Conservation (phyloP, 345 rosid species). For the Reutealis trisperma region DNA sequence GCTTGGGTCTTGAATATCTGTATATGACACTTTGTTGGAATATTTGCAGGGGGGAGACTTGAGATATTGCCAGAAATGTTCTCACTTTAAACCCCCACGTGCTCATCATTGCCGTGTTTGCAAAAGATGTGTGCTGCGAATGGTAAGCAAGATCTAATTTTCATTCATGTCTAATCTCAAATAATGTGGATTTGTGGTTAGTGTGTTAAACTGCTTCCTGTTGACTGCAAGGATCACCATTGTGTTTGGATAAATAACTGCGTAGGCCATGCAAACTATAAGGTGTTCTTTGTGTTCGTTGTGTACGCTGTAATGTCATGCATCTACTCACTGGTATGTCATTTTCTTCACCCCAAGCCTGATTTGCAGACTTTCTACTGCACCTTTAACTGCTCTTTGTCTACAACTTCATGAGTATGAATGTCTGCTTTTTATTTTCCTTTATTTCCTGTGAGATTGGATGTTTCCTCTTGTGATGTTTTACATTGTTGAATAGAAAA, state of each 20-base stretch:
- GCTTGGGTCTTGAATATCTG: neutral
- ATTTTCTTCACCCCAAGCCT: neutral
- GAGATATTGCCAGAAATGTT: constrained; percentile 91
- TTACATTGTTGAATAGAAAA: neutral
- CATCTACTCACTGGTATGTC: constrained; percentile 78
- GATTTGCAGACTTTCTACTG: neutral
- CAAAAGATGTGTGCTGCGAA: constrained; percentile 84
- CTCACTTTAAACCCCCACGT: constrained; percentile 83
- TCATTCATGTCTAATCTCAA: constrained; percentile 19
- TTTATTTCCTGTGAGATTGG: neutral
- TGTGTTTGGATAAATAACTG: constrained; percentile 97
- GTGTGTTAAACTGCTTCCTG: constrained; percentile 36
- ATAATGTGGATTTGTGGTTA: constrained; percentile 26
- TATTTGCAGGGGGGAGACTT: constrained; percentile 85
- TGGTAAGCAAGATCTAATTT: constrained; percentile 55
- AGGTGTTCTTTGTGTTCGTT: constrained; percentile 81
- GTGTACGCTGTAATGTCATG: constrained; percentile 70
- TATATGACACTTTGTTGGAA: constrained; percentile 17
- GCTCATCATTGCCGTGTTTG: constrained; percentile 97
- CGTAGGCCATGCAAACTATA: constrained; percentile 91
- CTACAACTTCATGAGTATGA: neutral
- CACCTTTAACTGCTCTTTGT: neutral
- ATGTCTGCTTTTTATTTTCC: neutral
- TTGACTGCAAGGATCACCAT: constrained; percentile 86
- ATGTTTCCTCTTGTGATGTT: neutral